These are phyloP conservation scores for Sistotremastrum suecicum DNA, from an alignment of 768 basidiomycete species.

Conservation along the genomic window DNA sequence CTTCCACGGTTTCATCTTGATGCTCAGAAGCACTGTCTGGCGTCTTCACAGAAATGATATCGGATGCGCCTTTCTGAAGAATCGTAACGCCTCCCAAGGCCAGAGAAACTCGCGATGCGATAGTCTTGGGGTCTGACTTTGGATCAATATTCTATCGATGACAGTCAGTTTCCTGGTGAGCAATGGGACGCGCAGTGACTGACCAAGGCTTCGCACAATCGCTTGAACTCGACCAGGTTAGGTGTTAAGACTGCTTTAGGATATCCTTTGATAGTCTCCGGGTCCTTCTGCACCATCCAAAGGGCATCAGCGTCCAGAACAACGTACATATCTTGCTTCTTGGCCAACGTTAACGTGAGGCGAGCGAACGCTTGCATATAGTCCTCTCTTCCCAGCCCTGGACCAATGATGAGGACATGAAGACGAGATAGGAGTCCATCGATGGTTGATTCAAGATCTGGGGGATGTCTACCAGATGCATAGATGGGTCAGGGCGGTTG, in stretches of 20 bases:
- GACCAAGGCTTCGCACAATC: slow-evolving; percentile 63
- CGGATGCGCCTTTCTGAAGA: slow-evolving; percentile 72
- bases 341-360: slow-evolving; percentile 62
- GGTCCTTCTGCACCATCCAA: slow-evolving; percentile 65
- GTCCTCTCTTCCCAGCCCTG: slow-evolving; percentile 80
- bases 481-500: slow-evolving; percentile 1
- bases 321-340: slow-evolving; percentile 64
- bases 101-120: slow-evolving; percentile 60
- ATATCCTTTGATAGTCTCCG: slow-evolving; percentile 68
- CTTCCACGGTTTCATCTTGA: slow-evolving; percentile 44
- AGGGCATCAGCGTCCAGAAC: slow-evolving; percentile 94
- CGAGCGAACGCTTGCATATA: slow-evolving; percentile 83
- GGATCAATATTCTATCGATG: slow-evolving; percentile 32
- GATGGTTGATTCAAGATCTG: slow-evolving; percentile 36
- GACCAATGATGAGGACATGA: slow-evolving; percentile 88
- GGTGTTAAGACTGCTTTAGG: slow-evolving; percentile 83
- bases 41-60: slow-evolving; percentile 72
- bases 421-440: slow-evolving; percentile 66
- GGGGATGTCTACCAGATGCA: slow-evolving; percentile 25
- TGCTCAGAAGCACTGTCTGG: slow-evolving; percentile 38
- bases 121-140: slow-evolving; percentile 31
- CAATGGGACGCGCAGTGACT: slow-evolving; percentile 10
- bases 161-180: neutral
- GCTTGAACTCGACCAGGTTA: slow-evolving; percentile 85
- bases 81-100: slow-evolving; percentile 79